A percentile compares a stretch with the other conserved stretches of the same genome.
These are phyloP conservation scores for Ganoderma lucidum DNA, from an alignment of 1,284 basidiomycete species.

Conservation along the genomic window DNA sequence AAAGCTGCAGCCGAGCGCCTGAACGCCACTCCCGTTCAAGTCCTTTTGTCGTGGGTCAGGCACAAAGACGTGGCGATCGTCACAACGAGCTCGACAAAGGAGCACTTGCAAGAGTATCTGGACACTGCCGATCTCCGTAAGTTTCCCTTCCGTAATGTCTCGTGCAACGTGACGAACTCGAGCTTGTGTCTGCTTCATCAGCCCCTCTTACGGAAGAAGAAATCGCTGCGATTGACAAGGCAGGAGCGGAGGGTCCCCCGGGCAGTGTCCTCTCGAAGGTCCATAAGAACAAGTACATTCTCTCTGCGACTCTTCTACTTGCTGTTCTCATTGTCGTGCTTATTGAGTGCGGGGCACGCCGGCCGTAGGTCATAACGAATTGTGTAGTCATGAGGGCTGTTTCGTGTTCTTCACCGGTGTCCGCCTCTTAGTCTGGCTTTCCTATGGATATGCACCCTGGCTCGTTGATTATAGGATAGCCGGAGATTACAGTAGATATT, in stretches of 20 bases:
- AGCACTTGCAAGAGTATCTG: constrained; percentile 73
- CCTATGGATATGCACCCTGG: background rate
- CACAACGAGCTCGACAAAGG: constrained; percentile 74
- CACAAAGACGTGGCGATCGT: constrained; percentile 71
- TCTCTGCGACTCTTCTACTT: background rate
- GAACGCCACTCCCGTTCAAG: constrained; percentile 67
- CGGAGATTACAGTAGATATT: background rate
- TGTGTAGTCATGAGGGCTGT: background rate
- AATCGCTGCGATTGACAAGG: constrained; percentile 64
- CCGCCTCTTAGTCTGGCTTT: background rate
- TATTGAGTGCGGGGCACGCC: background rate
- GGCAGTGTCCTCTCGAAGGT: background rate
- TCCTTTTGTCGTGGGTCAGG: constrained; percentile 73
- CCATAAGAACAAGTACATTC: constrained; percentile 6
- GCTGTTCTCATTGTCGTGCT: background rate
- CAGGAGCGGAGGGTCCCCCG: constrained; percentile 51
- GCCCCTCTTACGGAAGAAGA: constrained; percentile 55
- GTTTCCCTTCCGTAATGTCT: constrained; percentile 24
- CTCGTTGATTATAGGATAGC: background rate
- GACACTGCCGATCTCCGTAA: constrained; percentile 66
- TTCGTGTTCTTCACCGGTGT: background rate
- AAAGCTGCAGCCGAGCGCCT: constrained; percentile 61
- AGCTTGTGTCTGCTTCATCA: constrained; percentile 20
- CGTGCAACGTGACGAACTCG: no score
- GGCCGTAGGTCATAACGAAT: background rate